These are phyloP conservation scores for Macrolepiota fuliginosa DNA, from an alignment of 768 basidiomycete genomes.

Conservation along the genomic window DNA sequence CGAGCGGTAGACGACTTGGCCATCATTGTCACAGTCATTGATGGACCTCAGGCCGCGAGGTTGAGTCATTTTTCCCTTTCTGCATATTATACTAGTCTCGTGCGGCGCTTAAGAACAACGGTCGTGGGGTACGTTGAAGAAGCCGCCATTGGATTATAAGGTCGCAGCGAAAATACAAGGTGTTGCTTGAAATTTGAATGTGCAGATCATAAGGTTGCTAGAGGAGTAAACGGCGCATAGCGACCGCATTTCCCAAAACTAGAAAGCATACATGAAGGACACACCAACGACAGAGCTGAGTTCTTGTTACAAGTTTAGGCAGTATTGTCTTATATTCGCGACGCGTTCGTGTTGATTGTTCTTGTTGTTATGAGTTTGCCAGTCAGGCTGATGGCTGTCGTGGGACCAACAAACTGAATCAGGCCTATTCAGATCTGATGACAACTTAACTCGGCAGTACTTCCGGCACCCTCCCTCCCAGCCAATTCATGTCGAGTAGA, in stretches of 20 bases:
- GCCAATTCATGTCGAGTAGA: too few relatives aligned
- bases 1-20: neutral
- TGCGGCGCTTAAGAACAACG: neutral
- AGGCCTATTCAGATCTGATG: too few relatives aligned
- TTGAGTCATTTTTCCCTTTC: slow-evolving; percentile 9
- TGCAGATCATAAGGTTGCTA: slow-evolving; percentile 4
- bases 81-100: neutral
- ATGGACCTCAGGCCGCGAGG: neutral
- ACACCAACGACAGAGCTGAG: neutral
- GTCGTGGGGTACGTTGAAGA: neutral
- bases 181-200: neutral
- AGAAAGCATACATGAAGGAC: neutral
- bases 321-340: neutral
- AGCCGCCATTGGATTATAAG: neutral
- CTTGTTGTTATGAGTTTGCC: neutral
- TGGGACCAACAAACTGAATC: neutral
- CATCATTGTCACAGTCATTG: neutral
- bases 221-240: neutral
- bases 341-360: slow-evolving; percentile 5
- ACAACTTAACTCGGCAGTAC: too few relatives aligned
- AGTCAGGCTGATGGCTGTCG: neutral
- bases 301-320: slow-evolving; percentile 7
- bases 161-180: neutral
- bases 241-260: neutral
- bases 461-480: too few relatives aligned